Conservation (phyloP, 73 alveolate genomes). For the Paramecium biaurelia region DNA sequence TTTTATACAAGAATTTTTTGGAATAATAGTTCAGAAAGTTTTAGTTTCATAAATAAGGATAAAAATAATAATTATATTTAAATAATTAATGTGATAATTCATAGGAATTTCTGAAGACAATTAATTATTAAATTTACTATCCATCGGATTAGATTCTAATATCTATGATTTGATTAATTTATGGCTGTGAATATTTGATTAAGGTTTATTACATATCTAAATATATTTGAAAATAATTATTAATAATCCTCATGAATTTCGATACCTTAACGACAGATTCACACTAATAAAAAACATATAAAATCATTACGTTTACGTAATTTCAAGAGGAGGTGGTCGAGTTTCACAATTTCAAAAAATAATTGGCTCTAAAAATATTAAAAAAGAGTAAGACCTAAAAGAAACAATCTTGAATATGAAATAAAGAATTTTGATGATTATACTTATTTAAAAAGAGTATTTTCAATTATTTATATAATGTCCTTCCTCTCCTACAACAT, state of each 20-base stretch:
- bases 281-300: background rate
- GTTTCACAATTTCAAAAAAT: background rate
- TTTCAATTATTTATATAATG: background rate
- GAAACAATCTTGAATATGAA: background rate
- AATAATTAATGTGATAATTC: background rate
- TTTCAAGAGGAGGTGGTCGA: background rate
- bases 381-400: background rate
- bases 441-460: background rate
- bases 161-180: background rate
- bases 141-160: background rate
- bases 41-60: background rate
- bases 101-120: background rate
- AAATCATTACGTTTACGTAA: background rate
- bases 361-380: background rate
- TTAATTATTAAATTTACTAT: background rate
- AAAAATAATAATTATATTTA: background rate
- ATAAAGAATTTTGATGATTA: background rate
- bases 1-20: background rate
- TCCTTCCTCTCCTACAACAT: background rate
- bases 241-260: background rate
- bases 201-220: background rate
- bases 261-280: background rate
- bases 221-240: background rate
- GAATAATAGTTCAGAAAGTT: background rate
- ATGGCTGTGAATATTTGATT: background rate